Base-by-base conservation (phyloP, 2,329 filamentous ascomycete genomes). In the Malbranchea cinnamomea region DNA sequence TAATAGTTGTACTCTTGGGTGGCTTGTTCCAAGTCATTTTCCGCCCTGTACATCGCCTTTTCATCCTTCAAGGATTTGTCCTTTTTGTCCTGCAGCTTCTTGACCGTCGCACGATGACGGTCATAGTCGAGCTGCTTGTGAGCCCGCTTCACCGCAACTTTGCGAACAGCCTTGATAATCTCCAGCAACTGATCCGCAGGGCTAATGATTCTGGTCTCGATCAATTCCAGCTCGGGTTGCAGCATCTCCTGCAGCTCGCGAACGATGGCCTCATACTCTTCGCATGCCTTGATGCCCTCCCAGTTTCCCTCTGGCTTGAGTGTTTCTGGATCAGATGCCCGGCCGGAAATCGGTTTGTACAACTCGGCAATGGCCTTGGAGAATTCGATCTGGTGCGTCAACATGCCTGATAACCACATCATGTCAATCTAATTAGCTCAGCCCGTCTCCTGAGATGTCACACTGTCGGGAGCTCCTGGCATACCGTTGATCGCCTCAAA, bases 91-190 rank as follows among this genome's bases (percentile, higher is more conserved):
- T 94, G 78, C 23, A 95, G 63, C 62, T 94, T 95, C 65, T 95
- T 98, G 41, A 92, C 65, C 0, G 75, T 67, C 23, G 76, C 65
- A 30, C 77, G 74, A 56, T 84, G 84, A 37, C 87, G 78, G 53
- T 98, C 89, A 54, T 85, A 94, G 57, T 98, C 89, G 34, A 98
- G 68, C 55, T 93, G 81, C 62, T 98, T 98, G 67, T 95, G 89
- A 49, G 95, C 81, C 47, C 89, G 80, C 66, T 98, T 98, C 38
- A 71, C 54, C 7, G 77, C 73, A 12, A 79, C 74, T 60, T 98
- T 98, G 40, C 83, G 78, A 49, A 95, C 91, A 26, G 82, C 74
- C 59, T 95, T 95, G 64, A 98, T 82, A 39, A 98, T 81, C 46
- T 91, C 84, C 39, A 93, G 67, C 38, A 98, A 68, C 57, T 98